Conservation (phyloP, 192 early-diverging fungal species). For the Glomus cerebriforme region DNA sequence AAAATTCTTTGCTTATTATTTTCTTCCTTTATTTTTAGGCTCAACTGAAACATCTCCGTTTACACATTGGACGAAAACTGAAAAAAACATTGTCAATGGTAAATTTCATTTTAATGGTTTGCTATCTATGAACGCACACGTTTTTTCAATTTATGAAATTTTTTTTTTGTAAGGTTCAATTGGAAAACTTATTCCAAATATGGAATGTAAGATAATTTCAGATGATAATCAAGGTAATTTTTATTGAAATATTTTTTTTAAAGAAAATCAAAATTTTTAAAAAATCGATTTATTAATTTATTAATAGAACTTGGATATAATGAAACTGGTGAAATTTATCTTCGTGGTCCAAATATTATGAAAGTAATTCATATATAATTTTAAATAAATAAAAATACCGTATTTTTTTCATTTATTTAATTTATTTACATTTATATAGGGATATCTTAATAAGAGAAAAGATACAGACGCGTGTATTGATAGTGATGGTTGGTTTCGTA, state of each 20-base stretch:
- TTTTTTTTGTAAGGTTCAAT: conserved; percentile 57
- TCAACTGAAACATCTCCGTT: conserved; percentile 67
- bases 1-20: conserved; percentile 23
- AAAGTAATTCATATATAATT: conserved; percentile 63
- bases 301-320: conserved; percentile 51
- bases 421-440: conserved; percentile 53
- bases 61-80: conserved; percentile 39
- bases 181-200: conserved; percentile 72
- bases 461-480: conserved; percentile 75
- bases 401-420: no score
- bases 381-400: no score
- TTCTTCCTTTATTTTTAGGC: background rate
- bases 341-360: conserved; percentile 88
- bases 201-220: conserved; percentile 75
- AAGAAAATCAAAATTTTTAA: background rate
- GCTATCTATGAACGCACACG: background rate
- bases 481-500: conserved; percentile 77
- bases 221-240: conserved; percentile 57
- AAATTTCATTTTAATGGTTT: background rate
- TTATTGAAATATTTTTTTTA: no score
- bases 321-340: conserved; percentile 80
- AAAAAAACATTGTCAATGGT: conserved; percentile 38
- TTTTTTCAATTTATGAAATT: no score
- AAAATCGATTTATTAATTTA: background rate
- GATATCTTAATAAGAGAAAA: conserved; percentile 78